phyloP scores from a whole-genome alignment of 2,329 filamentous ascomycete genomes.

The Penicillium janthinellum region DNA sequence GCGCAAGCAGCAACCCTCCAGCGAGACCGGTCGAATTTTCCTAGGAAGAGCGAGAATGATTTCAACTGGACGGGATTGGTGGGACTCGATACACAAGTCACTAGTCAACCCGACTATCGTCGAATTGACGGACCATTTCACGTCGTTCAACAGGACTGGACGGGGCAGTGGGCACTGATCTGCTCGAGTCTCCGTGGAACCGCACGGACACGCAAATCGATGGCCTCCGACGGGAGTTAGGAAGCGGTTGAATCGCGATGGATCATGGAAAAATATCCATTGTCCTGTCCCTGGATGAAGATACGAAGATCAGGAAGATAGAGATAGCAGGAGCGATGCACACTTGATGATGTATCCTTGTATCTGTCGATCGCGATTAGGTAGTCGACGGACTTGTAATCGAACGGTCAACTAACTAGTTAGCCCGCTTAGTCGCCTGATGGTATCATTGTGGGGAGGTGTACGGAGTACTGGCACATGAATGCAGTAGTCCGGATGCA shows the following conservation, averaged over 20 bases:
- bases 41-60: not conserved
- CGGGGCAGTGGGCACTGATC: not conserved
- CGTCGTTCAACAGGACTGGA: not conserved
- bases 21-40: not conserved
- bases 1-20: too few species aligned
- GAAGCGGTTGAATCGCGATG: too few species aligned
- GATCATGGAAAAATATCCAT: too few species aligned
- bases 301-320: too few species aligned
- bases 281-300: too few species aligned
- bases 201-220: conserved; percentile 5
- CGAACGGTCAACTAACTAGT: not conserved
- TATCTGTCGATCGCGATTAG: too few species aligned
- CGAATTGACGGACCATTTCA: not conserved
- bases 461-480: not conserved
- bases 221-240: not conserved
- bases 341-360: too few species aligned
- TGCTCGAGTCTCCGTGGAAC: not conserved
- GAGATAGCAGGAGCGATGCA: too few species aligned
- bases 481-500: not conserved
- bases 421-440: not conserved
- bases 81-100: not conserved
- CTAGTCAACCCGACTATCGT: too few species aligned
- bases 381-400: too few species aligned
- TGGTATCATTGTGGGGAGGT: not conserved
- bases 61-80: not conserved